These are phyloP conservation scores for Lipomyces lipofer DNA, from an alignment of 805 yeast genomes.

Conservation along the genomic window DNA sequence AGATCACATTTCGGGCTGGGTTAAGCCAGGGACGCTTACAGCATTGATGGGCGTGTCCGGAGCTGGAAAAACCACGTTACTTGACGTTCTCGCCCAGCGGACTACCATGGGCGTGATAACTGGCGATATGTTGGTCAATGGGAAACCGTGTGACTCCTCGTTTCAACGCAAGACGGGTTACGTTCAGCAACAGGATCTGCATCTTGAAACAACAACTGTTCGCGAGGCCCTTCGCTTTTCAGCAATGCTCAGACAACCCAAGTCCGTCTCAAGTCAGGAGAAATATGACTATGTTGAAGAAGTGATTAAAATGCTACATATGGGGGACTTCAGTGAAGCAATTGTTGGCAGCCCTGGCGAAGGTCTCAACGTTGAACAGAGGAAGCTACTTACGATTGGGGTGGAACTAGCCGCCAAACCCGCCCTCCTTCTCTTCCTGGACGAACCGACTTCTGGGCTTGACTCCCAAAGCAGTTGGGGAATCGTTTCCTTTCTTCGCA, in stretches of 20 bases:
- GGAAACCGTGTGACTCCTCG: slow-evolving; percentile 59
- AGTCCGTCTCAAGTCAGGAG: slow-evolving; percentile 53
- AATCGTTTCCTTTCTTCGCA: slow-evolving; percentile 62
- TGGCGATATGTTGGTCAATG: slow-evolving; percentile 72
- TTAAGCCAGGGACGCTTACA: slow-evolving; percentile 76
- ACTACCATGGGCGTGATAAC: slow-evolving; percentile 70
- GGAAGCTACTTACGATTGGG: slow-evolving; percentile 67
- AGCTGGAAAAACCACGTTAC: slow-evolving; percentile 73
- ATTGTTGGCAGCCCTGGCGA: slow-evolving; percentile 73
- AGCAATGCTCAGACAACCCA: slow-evolving; percentile 70
- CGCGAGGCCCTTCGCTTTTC: slow-evolving; percentile 72
- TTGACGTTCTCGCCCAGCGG: slow-evolving; percentile 71
- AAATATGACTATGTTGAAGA: slow-evolving; percentile 68
- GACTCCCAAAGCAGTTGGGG: slow-evolving; percentile 67
- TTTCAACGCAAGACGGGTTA: slow-evolving; percentile 78
- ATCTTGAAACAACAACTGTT: slow-evolving; percentile 67
- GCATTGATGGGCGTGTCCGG: slow-evolving; percentile 77
- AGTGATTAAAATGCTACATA: slow-evolving; percentile 63
- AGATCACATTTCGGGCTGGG: slow-evolving; percentile 74
- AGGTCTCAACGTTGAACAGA: slow-evolving; percentile 67
- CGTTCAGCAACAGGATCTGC: slow-evolving; percentile 79
- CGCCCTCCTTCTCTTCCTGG: slow-evolving; percentile 55
- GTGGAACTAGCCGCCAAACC: slow-evolving; percentile 74
- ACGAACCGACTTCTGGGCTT: slow-evolving; percentile 73
- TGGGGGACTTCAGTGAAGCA: slow-evolving; percentile 73